Evolutionary conservation across 495 filamentous ascomycete species (phyloP), one percentile per base, ranked within the genome.

Genomic region (Talaromyces liani): DNA sequence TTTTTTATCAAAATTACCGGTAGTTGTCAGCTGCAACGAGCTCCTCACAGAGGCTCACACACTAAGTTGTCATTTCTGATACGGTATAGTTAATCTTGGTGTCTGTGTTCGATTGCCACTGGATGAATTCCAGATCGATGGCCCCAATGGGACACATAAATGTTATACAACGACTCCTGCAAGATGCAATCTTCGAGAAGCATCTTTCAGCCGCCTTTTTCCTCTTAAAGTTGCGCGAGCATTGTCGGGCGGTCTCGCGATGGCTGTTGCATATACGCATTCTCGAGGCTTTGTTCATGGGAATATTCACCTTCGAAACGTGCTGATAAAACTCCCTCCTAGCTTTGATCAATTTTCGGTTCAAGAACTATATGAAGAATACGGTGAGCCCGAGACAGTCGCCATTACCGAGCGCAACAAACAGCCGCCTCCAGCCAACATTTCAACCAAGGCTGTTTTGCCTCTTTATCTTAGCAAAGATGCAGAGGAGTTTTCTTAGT

Each of bases 291-390:
- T 71, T 63, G 68, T 70, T 27, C 73, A 78, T 66, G 73, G 73
- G 65, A 71, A 79, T 67, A 65, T 79, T 39, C 75, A 78, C 64
- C 58, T 78, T 5, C 61, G 67, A 18, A 79, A 79, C 29, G 51
- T 74, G n/a, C 61, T 79, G 14, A 63, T 75, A 27, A 73, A 76
- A 31, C 67, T 77, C 1, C 75, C 74, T n/a, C 68, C 63, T 24
- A 67, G 57, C 51, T 67, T 79, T 51, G 62, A 70, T 62, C 25
- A 64, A 63, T 65, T 75, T 33, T 66, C 70, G 9, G 63, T 70
- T 18, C 54, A 67, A 8, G 24, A 72, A 39, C 58, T 73, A 3
- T 69, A 72, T 60, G 58, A 56, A 12, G 59, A 67, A n/a, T 71
- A 70, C 64, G 67, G 67, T 2, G 61, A 68, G 10, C 69, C 70